Base-by-base conservation (phyloP, 768 basidiomycete species). In the Cystobasidium onofrii region DNA sequence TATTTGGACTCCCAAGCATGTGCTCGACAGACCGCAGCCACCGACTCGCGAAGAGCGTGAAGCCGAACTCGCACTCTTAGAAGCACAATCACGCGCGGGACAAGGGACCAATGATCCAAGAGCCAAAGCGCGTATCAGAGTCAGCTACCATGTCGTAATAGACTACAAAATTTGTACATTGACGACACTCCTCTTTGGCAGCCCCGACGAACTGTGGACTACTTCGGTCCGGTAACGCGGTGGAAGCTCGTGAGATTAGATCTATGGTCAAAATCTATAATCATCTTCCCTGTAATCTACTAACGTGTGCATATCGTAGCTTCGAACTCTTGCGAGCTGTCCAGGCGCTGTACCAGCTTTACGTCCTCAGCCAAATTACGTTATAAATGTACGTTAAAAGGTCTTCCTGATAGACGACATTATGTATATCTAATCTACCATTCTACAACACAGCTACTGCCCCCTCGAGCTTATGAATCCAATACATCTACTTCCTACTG, bases 401-500 rank as follows among this genome's bases (percentile, higher is more conserved):
- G 18, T 12, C 6, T 10, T 27, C 43, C 29, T 20, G 20, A 60
- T 20, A 60, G 6, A 9, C 33, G 52, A 54, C 20, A 29, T 31
- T 10, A 18, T n/a, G 33, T n/a, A n/a, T n/a, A n/a, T n/a, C 23
- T 9, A 41, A 17, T 31, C 52, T 34, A 25, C 27, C 18, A 34
- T 43, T 29, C n/a, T n/a, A 23, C n/a, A 17, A 13, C 60, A 52
- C 80, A 97, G 95, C 85, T 98, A n/a, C 84, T 97, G 60, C 95
- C 94, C 0, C 89, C 96, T 0, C 88, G 89, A 81, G 94, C 92
- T 33, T 97, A 97, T 81, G 88, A 90, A 18, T 86, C 88, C 66
- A 97, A 98, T 80, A 85, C 89, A 2, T 91, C 94, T 4, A 95
- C 91, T 0, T 97, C 95, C 0, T 83, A 97, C 69, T 97, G 94